Percentiles rank a stretch among this genome's conserved stretches.
phyloP scores from a whole-genome alignment of 2,329 filamentous ascomycete genomes.

The Mycosphaerella sp. region DNA sequence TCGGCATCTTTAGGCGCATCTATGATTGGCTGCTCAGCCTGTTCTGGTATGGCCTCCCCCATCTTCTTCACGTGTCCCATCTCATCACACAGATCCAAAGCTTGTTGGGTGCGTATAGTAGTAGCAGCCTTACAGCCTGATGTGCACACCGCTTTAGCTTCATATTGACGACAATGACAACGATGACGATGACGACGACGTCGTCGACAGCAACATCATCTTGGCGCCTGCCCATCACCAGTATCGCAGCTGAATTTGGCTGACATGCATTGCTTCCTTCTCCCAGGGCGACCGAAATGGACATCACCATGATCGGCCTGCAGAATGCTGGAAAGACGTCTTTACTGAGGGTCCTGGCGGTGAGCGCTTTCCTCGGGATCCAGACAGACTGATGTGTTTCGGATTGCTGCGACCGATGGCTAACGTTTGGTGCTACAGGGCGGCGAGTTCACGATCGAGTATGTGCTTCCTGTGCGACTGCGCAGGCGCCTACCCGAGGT shows the following conservation, averaged over 20 bases:
- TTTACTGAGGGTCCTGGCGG: conserved; percentile 84
- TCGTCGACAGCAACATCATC: conserved; percentile 9
- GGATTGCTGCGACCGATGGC: conserved; percentile 20
- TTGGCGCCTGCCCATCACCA: conserved; percentile 5
- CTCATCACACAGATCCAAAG: background rate
- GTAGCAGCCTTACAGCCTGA: conserved; percentile 20
- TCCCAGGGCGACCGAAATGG: conserved; percentile 94
- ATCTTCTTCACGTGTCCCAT: background rate
- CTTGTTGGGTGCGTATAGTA: conserved; percentile 1
- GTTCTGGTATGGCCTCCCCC: conserved; percentile 67
- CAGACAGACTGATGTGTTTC: conserved; percentile 4
- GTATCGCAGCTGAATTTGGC: conserved; percentile 11
- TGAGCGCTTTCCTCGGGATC: conserved; percentile 50
- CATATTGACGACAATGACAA: background rate
- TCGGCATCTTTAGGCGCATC: conserved; percentile 83
- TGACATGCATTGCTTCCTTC: conserved; percentile 19
- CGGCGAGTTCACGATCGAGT: conserved; percentile 98
- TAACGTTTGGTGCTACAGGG: conserved; percentile 56
- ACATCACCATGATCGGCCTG: conserved; percentile 97
- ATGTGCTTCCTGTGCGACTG: conserved; percentile 43
- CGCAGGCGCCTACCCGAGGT: conserved; percentile 20
- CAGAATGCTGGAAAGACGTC: conserved; percentile 99
- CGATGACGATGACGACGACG: too few relatives aligned
- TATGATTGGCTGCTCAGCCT: conserved; percentile 98
- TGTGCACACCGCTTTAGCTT: conserved; percentile 12